Percentiles rank a stretch among this genome's conserved stretches.
Evolutionary conservation across 2,329 filamentous ascomycete genomes (phyloP).

Genomic region (Ilyonectria sp.): DNA sequence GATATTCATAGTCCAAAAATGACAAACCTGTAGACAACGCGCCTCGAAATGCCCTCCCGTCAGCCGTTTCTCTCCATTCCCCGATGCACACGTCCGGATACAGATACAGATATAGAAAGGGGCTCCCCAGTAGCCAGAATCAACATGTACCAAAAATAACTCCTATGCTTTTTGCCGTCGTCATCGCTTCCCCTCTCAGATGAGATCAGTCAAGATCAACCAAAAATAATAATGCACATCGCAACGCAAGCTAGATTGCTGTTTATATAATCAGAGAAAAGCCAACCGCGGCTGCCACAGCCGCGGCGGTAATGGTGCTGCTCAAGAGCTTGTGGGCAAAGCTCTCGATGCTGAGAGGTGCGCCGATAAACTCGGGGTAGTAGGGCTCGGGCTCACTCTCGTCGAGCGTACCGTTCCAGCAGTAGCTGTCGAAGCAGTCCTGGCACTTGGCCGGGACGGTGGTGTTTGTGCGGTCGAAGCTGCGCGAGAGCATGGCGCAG

Average conservation of each 20-base stretch:
- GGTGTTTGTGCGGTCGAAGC: constrained; percentile 79
- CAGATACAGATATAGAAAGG: constrained; percentile 8
- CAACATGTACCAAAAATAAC: constrained; percentile 13
- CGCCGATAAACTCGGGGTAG: constrained; percentile 46
- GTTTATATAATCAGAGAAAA: constrained; percentile 36
- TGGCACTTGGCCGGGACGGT: constrained; percentile 79
- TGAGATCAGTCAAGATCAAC: not conserved
- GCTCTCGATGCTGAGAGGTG: constrained; percentile 46
- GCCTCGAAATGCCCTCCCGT: not conserved
- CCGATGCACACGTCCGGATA: not conserved
- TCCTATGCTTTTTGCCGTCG: constrained; percentile 6
- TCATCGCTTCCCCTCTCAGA: not conserved
- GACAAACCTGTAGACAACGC: not conserved
- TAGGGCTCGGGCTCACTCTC: constrained; percentile 54
- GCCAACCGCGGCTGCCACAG: constrained; percentile 39
- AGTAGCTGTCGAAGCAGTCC: constrained; percentile 85
- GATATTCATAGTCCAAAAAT: constrained; percentile 20
- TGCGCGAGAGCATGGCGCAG: constrained; percentile 87
- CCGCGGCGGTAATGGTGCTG: constrained; percentile 34
- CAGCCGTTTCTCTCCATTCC: constrained; percentile 16
- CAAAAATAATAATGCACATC: constrained; percentile 15
- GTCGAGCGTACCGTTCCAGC: constrained; percentile 86
- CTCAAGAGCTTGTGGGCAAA: constrained; percentile 35
- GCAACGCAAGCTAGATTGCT: constrained; percentile 24
- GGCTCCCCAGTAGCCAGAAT: not conserved